A percentile compares a stretch with the other conserved stretches of the same genome.
phyloP scores from a whole-genome alignment of 345 rosid genomes.

The Citrus mangshanensis region DNA sequence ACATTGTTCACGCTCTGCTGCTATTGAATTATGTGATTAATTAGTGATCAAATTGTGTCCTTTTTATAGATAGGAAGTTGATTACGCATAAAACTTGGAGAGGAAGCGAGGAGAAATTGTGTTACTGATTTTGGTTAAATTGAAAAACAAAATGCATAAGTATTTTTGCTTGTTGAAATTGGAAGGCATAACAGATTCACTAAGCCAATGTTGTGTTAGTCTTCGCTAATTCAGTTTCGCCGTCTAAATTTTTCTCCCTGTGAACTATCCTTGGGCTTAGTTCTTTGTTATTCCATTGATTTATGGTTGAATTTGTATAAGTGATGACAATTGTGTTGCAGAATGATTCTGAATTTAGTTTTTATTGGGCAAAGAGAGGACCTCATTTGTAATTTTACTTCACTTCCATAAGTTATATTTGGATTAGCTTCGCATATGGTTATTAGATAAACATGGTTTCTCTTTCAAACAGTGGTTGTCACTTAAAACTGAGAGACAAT shows the following conservation, averaged over 20 bases:
- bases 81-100: background rate
- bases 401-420: background rate
- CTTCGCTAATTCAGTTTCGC: background rate
- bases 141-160: background rate
- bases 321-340: background rate
- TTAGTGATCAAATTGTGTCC: background rate
- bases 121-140: background rate
- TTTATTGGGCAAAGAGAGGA: background rate
- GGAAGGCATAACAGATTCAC: background rate
- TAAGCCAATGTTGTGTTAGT: background rate
- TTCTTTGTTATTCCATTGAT: background rate
- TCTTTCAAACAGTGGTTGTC: background rate
- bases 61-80: background rate
- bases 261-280: background rate
- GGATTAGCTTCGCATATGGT: background rate
- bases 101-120: background rate
- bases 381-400: background rate
- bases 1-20: background rate
- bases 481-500: background rate
- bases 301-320: background rate
- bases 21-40: background rate
- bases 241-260: background rate
- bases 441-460: background rate
- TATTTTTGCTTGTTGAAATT: background rate
- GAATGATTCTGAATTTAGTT: background rate